Evolutionary conservation across 768 basidiomycete species (phyloP).

Genomic region (Boletus rufocinnamomeus): DNA sequence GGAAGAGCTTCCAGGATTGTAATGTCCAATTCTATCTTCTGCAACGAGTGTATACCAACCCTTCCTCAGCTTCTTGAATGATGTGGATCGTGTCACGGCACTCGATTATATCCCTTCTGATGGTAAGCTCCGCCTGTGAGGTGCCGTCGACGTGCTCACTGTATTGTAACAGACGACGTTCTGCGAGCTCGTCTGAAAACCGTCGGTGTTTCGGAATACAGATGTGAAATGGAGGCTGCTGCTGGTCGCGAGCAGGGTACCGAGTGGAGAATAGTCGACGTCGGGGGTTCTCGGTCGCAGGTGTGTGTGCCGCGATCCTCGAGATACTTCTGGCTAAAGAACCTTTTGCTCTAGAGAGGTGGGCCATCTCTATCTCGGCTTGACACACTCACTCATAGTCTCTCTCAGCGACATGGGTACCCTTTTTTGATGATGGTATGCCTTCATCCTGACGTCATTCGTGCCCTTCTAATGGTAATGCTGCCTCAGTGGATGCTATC

Average conservation of each 20-base stretch:
- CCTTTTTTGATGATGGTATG: conserved; percentile 55
- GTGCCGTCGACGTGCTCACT: conserved; percentile 8
- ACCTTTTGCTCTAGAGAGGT: conserved; percentile 33
- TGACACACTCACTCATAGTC: conserved; percentile 13
- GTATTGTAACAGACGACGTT: conserved; percentile 45
- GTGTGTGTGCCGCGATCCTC: conserved; percentile 32
- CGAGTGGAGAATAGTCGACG: conserved; percentile 57
- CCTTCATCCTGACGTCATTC: background rate
- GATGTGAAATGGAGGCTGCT: conserved; percentile 74
- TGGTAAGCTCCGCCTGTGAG: conserved; percentile 31
- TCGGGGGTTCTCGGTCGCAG: conserved; percentile 54
- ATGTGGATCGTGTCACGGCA: conserved; percentile 49
- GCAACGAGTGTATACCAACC: background rate
- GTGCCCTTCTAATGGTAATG: background rate
- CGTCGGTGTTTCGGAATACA: conserved; percentile 80
- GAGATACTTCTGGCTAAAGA: conserved; percentile 6
- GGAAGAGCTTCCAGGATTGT: conserved; percentile 57
- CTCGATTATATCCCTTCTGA: conserved; percentile 49
- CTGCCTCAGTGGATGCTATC: conserved; percentile 43
- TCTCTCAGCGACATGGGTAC: conserved; percentile 49
- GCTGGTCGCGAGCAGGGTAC: conserved; percentile 51
- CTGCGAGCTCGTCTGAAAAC: conserved; percentile 55
- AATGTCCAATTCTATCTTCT: conserved; percentile 13
- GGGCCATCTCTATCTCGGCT: conserved; percentile 21
- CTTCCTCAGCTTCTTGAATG: conserved; percentile 46